Evolutionary conservation across 352 stramenopile species (phyloP).

Genomic region (Globisporangium mamillatum): DNA sequence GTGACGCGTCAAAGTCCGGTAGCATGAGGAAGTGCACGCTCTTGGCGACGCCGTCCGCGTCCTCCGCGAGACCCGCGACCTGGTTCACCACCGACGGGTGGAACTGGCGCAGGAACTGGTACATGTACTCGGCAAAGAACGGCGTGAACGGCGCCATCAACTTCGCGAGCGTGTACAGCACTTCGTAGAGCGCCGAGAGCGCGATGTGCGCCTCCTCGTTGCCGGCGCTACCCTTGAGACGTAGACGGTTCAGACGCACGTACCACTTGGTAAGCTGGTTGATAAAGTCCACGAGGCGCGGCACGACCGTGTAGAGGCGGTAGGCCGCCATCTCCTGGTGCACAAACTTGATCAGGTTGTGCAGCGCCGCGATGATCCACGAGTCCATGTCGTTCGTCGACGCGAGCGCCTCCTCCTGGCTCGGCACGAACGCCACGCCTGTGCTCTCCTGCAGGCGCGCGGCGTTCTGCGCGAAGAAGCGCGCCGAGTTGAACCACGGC

Average conservation of each 20-base stretch:
- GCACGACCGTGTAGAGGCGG: constrained; percentile 99
- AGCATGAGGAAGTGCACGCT: constrained; percentile 97
- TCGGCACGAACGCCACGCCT: constrained; percentile 88
- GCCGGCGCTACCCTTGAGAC: constrained; percentile 94
- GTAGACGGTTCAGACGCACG: constrained; percentile 97
- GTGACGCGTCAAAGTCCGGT: constrained; percentile 90
- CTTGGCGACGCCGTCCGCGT: constrained; percentile 90
- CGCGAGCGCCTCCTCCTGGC: constrained; percentile 73
- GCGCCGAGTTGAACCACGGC: constrained; percentile 99
- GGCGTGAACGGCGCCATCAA: constrained; percentile 99
- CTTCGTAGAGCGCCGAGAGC: constrained; percentile 97
- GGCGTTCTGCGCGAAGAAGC: constrained; percentile 98
- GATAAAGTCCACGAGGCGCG: constrained; percentile 97
- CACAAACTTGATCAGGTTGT: constrained; percentile 98
- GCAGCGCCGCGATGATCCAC: constrained; percentile 98
- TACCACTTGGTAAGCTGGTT: constrained; percentile 99
- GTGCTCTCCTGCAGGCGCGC: constrained; percentile 89
- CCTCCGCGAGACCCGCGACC: constrained; percentile 57
- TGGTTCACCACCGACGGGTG: constrained; percentile 87
- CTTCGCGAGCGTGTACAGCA: constrained; percentile 93
- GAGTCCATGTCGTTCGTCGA: constrained; percentile 98
- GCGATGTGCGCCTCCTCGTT: constrained; percentile 82
- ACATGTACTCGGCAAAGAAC: constrained; percentile 99
- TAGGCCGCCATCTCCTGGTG: constrained; percentile 98
- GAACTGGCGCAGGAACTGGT: constrained; percentile 97